phyloP scores from a whole-genome alignment of 1,139 yeast genomes.

The Kurtzmaniella natalensis region DNA sequence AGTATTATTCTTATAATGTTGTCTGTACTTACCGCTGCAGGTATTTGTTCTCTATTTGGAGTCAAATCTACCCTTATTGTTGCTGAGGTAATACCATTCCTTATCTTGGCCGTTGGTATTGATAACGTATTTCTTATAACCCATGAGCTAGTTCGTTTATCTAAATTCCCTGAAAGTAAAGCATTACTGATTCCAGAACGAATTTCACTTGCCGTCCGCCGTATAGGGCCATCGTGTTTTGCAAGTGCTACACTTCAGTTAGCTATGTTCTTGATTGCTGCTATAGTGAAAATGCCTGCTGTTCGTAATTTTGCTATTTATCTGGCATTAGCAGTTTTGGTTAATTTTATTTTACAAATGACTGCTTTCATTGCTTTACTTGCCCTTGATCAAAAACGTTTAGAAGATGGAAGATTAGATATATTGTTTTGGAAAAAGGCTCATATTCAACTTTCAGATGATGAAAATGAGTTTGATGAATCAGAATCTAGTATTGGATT shows the following conservation, averaged over 20 bases:
- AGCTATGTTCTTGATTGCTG: conserved; percentile 72
- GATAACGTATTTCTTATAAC: conserved; percentile 87
- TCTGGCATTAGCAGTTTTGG: conserved; percentile 79
- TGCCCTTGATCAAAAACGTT: conserved; percentile 60
- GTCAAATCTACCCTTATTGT: conserved; percentile 84
- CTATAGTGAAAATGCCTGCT: conserved; percentile 90
- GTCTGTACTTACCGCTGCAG: conserved; percentile 79
- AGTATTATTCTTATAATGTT: conserved; percentile 78
- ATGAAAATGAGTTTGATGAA: conserved; percentile 11
- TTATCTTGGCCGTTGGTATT: conserved; percentile 89
- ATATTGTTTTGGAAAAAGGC: conserved; percentile 47
- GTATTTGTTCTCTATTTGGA: conserved; percentile 70
- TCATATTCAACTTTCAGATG: conserved; percentile 5
- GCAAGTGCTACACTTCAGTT: conserved; percentile 75
- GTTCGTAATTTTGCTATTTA: conserved; percentile 88
- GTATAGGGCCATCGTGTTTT: conserved; percentile 84
- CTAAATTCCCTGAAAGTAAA: conserved; percentile 22
- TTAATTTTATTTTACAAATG: conserved; percentile 75
- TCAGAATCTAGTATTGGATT: neutral
- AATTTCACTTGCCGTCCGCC: conserved; percentile 59
- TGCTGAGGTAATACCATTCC: conserved; percentile 95
- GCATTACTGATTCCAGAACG: conserved; percentile 35
- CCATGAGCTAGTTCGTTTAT: conserved; percentile 62
- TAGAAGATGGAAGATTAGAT: conserved; percentile 58
- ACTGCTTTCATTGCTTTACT: conserved; percentile 77